A percentile compares a stretch with the other conserved stretches of the same genome.
Conservation (phyloP, 148 eudicot species). For the Pharnaceum exiguum region DNA sequence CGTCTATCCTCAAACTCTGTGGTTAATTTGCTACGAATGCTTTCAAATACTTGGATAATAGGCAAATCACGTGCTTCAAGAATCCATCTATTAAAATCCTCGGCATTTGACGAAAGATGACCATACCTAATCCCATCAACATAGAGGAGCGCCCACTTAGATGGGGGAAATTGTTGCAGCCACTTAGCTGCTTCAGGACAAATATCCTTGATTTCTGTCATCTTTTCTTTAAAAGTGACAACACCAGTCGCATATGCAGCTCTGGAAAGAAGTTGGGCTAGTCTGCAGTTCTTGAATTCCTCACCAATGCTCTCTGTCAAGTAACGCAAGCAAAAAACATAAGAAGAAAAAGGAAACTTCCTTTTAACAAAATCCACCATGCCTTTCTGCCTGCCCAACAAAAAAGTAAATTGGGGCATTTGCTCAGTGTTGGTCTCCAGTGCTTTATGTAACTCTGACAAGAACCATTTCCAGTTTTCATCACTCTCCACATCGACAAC, state of each 20-base stretch:
- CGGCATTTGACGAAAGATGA: conserved; percentile 46
- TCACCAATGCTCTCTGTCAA: conserved; percentile 47
- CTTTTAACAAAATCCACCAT: conserved; percentile 33
- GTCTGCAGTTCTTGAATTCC: conserved; percentile 51
- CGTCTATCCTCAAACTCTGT: conserved; percentile 46
- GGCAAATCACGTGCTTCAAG: conserved; percentile 49
- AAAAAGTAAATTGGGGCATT: conserved; percentile 45
- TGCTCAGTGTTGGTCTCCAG: conserved; percentile 41
- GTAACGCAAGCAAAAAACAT: conserved; percentile 49
- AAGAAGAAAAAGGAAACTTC: conserved; percentile 37
- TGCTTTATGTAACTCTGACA: conserved; percentile 44
- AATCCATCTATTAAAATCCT: conserved; percentile 51
- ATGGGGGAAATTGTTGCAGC: conserved; percentile 46
- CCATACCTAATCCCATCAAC: conserved; percentile 53
- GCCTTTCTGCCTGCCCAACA: conserved; percentile 44
- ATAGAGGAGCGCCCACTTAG: conserved; percentile 43
- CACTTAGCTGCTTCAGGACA: conserved; percentile 58
- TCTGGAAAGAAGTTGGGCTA: conserved; percentile 49
- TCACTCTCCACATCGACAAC: conserved; percentile 53
- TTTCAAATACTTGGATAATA: conserved; percentile 52
- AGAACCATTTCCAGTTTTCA: conserved; percentile 68
- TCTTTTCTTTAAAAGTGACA: conserved; percentile 35
- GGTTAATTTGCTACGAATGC: conserved; percentile 33
- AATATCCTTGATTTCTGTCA: conserved; percentile 47
- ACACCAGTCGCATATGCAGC: conserved; percentile 47